Base-by-base conservation (phyloP, 257 asterid genomes). In the Lycium ferocissimum region DNA sequence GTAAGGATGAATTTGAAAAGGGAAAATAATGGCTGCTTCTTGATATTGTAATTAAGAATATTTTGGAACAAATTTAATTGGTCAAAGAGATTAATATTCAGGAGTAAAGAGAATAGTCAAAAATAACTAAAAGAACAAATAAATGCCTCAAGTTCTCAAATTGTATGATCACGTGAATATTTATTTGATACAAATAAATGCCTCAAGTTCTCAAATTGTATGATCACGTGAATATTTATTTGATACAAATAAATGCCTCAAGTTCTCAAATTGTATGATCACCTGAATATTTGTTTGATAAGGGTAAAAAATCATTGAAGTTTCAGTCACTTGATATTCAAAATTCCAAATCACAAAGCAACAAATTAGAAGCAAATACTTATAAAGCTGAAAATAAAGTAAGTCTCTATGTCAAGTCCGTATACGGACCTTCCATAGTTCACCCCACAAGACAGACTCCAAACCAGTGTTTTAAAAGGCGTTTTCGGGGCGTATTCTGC, bases 291-390 rank as follows among this genome's bases (percentile, higher is more conserved):
- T 26, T 26, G 33, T 26, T 26, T 26, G 33, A 26, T 26, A 56
- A 18, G 14, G 61, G 45, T 40, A 13, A 56, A 69, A 61, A 40
- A 72, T 20, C 12, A 20, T 73, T 47, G 18, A 73, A 73, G 40
- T 47, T 47, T 20, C 37, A 20, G 59, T 73, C 35, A 33, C 80
- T 20, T 47, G 43, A 56, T 73, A 20, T 26, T 26, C 33, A 26
- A 26, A 26, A 26, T 26, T 75, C 61, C 43, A 75, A 75, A 75
- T 75, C 61, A 75, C 20, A 75, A 75, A 75, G 20, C 18, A 75
- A 70, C 54, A 70, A 38, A 70, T 47, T 40, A 47, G 81, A 75
- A 75, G 61, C 81, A 75, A 75, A 49, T 20, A 49, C 61, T 49
- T 47, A 8, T 7, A 1, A 75, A 75, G 40, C 9, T 75, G 7